phyloP scores from a whole-genome alignment of 768 basidiomycete genomes.

The Tulasnella sp. region DNA sequence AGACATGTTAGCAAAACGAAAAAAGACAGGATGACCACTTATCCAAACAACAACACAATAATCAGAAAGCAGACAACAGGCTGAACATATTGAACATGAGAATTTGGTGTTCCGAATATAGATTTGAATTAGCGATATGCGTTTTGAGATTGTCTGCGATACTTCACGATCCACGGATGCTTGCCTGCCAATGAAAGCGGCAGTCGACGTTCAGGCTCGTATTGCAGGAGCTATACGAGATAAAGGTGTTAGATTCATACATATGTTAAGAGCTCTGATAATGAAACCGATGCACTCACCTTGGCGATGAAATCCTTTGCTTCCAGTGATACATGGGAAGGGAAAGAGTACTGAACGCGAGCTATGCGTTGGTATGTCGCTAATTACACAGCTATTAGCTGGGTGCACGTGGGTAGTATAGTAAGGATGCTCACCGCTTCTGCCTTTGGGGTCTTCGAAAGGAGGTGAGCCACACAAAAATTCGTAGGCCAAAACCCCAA shows the following conservation, averaged over 20 bases:
- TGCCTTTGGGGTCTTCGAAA: constrained; percentile 75
- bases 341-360: constrained; percentile 66
- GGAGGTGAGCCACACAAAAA: constrained; percentile 75
- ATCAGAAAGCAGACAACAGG: no score
- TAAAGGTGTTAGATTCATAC: neutral
- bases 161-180: constrained; percentile 71
- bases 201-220: constrained; percentile 60
- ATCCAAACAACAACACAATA: no score
- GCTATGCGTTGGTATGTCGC: constrained; percentile 87
- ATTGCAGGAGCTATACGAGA: constrained; percentile 55
- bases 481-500: constrained; percentile 94
- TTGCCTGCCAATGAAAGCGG: constrained; percentile 57
- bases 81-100: no score
- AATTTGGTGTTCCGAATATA: no score
- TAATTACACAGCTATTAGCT: constrained; percentile 20
- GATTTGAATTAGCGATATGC: no score
- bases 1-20: no score
- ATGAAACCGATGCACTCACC: constrained; percentile 30
- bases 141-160: constrained; percentile 17
- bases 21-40: no score
- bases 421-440: constrained; percentile 42
- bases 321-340: constrained; percentile 44
- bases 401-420: neutral
- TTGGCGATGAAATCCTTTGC: constrained; percentile 51
- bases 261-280: neutral